phyloP scores from a whole-genome alignment of 257 asterid species.

The Solanum arcanum region DNA sequence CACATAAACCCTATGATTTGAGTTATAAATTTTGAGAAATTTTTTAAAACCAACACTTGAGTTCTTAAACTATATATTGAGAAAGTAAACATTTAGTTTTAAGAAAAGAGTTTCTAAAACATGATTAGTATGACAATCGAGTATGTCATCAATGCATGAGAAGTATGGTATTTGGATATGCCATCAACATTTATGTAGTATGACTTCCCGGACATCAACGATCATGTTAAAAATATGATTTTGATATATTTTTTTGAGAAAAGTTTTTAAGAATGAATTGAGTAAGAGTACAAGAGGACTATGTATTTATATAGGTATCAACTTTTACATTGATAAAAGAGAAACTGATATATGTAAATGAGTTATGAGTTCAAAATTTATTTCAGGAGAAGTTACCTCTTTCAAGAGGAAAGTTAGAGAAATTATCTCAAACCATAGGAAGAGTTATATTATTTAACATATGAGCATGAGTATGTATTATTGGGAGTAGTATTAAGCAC shows the following conservation, averaged over 20 bases:
- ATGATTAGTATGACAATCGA: not conserved
- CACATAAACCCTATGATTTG: not conserved
- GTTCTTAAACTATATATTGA: not conserved
- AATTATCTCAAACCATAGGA: not conserved
- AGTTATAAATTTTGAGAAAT: not conserved
- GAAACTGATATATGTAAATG: not conserved
- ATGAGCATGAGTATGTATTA: not conserved
- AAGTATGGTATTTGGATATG: not conserved
- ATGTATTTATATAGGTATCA: not conserved
- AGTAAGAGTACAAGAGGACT: not conserved
- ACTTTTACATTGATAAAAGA: not conserved
- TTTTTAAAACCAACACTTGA: not conserved
- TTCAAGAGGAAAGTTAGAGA: not conserved
- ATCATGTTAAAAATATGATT: not conserved
- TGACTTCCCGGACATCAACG: not conserved
- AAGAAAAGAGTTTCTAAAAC: not conserved
- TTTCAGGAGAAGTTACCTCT: not conserved
- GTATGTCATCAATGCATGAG: not conserved
- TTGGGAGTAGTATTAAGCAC: not conserved
- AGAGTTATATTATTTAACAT: not conserved
- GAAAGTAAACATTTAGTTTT: not conserved
- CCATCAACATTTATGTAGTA: not conserved
- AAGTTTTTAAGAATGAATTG: not conserved
- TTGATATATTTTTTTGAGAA: not conserved
- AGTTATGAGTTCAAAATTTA: not conserved